These are phyloP conservation scores for Vigna angularis DNA, from an alignment of 306 rosid genomes.

Conservation along the genomic window DNA sequence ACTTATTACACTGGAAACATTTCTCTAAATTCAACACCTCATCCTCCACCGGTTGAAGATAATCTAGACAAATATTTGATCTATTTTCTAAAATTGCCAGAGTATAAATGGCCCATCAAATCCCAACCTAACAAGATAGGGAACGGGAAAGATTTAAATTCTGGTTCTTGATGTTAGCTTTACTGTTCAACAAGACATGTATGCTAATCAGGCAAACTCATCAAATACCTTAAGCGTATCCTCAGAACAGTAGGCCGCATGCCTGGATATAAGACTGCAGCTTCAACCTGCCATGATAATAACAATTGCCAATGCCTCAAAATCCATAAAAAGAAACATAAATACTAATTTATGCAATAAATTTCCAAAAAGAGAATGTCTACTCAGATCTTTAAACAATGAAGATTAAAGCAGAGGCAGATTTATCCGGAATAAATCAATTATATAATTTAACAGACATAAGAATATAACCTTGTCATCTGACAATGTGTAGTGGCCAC, in stretches of 20 bases:
- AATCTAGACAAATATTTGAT: conserved; percentile 28
- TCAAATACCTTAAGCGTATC: conserved; percentile 81
- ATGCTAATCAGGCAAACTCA: not conserved
- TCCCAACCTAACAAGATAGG: conserved; percentile 26
- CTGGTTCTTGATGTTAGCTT: conserved; percentile 23
- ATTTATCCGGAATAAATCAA: conserved; percentile 9
- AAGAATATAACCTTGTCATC: conserved; percentile 76
- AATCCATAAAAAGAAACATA: conserved; percentile 31
- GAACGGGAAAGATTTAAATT: conserved; percentile 11
- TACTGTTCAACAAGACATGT: conserved; percentile 28
- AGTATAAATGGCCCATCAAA: conserved; percentile 22
- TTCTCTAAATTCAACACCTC: conserved; percentile 10
- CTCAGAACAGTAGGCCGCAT: conserved; percentile 89
- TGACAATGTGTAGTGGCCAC: conserved; percentile 86
- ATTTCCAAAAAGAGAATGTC: conserved; percentile 29
- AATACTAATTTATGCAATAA: conserved; percentile 15
- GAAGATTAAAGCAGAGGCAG: not conserved
- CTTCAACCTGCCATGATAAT: conserved; percentile 75
- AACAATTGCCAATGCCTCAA: conserved; percentile 39
- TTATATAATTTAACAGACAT: conserved; percentile 24
- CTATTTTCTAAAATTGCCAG: conserved; percentile 26
- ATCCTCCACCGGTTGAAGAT: conserved; percentile 24
- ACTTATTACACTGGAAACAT: conserved; percentile 7
- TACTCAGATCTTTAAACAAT: conserved; percentile 8
- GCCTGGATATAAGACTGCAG: conserved; percentile 94